Conservation (phyloP, 2,329 filamentous ascomycete species). For the Oidium heveae region DNA sequence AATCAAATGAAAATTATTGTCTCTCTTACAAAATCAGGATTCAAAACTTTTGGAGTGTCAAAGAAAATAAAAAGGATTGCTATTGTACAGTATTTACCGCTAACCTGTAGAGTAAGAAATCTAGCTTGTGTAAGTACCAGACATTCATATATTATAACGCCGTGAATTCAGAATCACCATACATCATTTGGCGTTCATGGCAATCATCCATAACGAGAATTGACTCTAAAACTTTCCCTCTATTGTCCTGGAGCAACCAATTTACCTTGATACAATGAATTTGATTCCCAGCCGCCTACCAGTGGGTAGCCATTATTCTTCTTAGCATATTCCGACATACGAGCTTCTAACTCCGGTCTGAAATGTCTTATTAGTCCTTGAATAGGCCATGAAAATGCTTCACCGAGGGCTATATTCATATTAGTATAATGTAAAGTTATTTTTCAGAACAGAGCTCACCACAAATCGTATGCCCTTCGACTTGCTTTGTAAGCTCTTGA, state of each 20-base stretch:
- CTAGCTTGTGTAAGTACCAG: too few species aligned
- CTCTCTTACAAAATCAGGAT: too few species aligned
- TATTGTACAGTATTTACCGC: too few species aligned
- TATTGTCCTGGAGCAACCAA: slow-evolving; percentile 81
- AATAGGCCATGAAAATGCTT: slow-evolving; percentile 96
- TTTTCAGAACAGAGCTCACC: slow-evolving; percentile 26
- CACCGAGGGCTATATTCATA: slow-evolving; percentile 43
- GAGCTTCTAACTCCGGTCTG: slow-evolving; percentile 77
- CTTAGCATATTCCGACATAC: slow-evolving; percentile 58
- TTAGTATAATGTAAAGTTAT: slow-evolving; percentile 1
- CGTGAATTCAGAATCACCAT: too few species aligned
- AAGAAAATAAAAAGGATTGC: too few species aligned
- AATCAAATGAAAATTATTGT: too few species aligned
- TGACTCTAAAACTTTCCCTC: slow-evolving; percentile 4
- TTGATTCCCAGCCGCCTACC: slow-evolving; percentile 70
- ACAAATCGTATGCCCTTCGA: slow-evolving; percentile 97
- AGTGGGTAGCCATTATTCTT: slow-evolving; percentile 48
- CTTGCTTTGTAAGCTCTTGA: slow-evolving; percentile 96
- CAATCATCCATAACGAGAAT: too few species aligned
- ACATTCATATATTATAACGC: too few species aligned
- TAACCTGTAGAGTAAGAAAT: too few species aligned
- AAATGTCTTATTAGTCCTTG: slow-evolving; percentile 97
- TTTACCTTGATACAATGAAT: slow-evolving; percentile 51
- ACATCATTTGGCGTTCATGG: too few species aligned
- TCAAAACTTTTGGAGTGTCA: too few species aligned